Percentiles rank a stretch among this genome's conserved stretches.
Conservation (phyloP, 495 filamentous ascomycete genomes). For the Mytilinidion resinicola region DNA sequence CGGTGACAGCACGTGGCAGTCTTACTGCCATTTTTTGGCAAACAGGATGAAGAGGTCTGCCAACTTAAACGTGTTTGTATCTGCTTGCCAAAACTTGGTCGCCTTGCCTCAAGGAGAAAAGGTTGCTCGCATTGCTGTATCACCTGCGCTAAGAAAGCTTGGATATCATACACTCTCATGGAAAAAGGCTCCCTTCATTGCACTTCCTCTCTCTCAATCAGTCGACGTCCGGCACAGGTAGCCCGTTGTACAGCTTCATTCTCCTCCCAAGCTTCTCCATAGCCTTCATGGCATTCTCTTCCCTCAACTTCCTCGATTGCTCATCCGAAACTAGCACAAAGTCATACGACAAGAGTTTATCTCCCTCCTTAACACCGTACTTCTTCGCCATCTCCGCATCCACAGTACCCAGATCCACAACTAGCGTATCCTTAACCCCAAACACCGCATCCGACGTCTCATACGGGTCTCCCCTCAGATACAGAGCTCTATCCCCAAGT, state of each 20-base stretch:
- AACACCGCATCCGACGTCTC: conserved; percentile 90
- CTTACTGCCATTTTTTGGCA: too few species aligned
- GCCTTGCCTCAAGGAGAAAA: too few species aligned
- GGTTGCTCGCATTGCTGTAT: too few species aligned
- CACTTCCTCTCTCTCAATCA: conserved; percentile 27
- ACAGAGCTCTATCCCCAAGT: conserved; percentile 55
- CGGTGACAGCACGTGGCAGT: too few species aligned
- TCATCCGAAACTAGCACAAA: conserved; percentile 73
- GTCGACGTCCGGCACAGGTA: conserved; percentile 75
- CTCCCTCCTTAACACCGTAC: conserved; percentile 50
- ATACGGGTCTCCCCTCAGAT: conserved; percentile 77
- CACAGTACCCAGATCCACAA: conserved; percentile 64
- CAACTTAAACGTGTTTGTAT: too few species aligned
- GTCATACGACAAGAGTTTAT: conserved; percentile 54
- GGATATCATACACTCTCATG: too few species aligned
- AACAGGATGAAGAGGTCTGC: too few species aligned
- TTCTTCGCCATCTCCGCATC: conserved; percentile 53
- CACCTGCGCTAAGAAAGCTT: too few species aligned
- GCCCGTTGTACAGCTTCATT: conserved; percentile 73
- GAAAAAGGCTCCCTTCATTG: too few species aligned
- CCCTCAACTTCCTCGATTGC: conserved; percentile 61
- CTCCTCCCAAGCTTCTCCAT: conserved; percentile 60
- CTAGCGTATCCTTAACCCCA: conserved; percentile 79
- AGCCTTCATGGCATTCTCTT: conserved; percentile 64
- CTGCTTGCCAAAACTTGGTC: too few species aligned